Evolutionary conservation across 805 yeast genomes (phyloP), one percentile per base, ranked within the genome.

Genomic region (Saturnispora ahearnii): DNA sequence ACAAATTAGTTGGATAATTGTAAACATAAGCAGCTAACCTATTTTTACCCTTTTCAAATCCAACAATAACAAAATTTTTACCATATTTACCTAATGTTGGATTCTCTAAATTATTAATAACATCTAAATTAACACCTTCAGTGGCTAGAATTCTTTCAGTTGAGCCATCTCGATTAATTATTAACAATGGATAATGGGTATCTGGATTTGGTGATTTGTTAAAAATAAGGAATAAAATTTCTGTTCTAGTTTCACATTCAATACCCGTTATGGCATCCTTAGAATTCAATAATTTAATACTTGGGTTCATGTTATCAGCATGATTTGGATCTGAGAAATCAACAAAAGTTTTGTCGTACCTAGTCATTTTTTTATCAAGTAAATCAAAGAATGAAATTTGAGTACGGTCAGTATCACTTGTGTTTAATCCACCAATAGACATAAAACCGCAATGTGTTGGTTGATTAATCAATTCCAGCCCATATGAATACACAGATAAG

Each of bases 81-180:
- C 89, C 90, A 59, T 83, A 84, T 11, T 73, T 60, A 0, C 80
- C 87, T 22, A 84, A 79, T 0, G 78, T 72, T 2, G 89, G 86
- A 55, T 69, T 75, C 15, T 44, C 43, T 22, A 57, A 43, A 15
- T 24, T 41, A 0, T 51, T 41, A 12, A 54, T 50, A 21, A 54
- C 49, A 3, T 55, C 53, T 3, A 52, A 30, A 31, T 51, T 50
- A 4, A 31, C 13, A 22, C 40, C 32, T n/a, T 38, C 42, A 21
- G 30, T n/a, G 1, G 28, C 42, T 33, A 34, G 4, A 5, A 29
- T 11, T 11, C 36, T n/a, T 7, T 29, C 34, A 2, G 31, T 26
- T 6, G 29, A 22, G 3, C 40, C 30, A 36, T 47, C 50, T 12
- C 41, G 33, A 9, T 21, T 13, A 15, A 48, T 36, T 13, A 31